These are phyloP conservation scores for Leccinum cinnamomeum DNA, from an alignment of 1,284 basidiomycete species.

Conservation along the genomic window DNA sequence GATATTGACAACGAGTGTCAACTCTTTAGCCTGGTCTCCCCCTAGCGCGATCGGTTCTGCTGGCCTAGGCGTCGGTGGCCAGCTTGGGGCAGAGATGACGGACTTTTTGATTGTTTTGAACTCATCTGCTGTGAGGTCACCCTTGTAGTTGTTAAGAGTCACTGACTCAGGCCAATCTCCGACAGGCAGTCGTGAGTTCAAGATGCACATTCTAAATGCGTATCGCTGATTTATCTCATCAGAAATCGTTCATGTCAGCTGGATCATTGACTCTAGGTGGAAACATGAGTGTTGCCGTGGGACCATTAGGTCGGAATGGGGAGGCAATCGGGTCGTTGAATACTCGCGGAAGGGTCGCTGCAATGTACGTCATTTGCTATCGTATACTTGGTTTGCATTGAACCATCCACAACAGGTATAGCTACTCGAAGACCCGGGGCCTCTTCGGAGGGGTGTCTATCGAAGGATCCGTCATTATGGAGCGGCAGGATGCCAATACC, in stretches of 20 bases:
- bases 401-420: slow-evolving; percentile 58
- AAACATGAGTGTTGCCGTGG: slow-evolving; percentile 91
- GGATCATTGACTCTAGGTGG: slow-evolving; percentile 91
- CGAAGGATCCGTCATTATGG: slow-evolving; percentile 93
- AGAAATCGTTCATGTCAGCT: slow-evolving; percentile 93
- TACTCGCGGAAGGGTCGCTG: slow-evolving; percentile 85
- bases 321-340: slow-evolving; percentile 90
- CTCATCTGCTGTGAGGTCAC: slow-evolving; percentile 60
- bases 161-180: slow-evolving; percentile 5
- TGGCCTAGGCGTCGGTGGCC: slow-evolving; percentile 87
- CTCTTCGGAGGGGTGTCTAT: slow-evolving; percentile 86
- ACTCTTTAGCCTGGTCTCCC: slow-evolving; percentile 78
- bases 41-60: slow-evolving; percentile 96
- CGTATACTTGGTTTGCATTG: slow-evolving; percentile 5
- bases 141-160: slow-evolving; percentile 17
- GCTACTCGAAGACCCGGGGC: slow-evolving; percentile 93
- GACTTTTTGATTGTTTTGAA: slow-evolving; percentile 96
- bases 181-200: slow-evolving; percentile 59
- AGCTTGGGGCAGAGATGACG: slow-evolving; percentile 85
- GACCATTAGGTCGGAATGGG: slow-evolving; percentile 92
- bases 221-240: slow-evolving; percentile 19
- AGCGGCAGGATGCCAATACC: slow-evolving; percentile 89
- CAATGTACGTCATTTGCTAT: slow-evolving; percentile 62
- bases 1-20: slow-evolving; percentile 1
- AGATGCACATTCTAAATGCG: slow-evolving; percentile 3